phyloP scores from a whole-genome alignment of 768 basidiomycete species.

The Psilocybe subaeruginosa region DNA sequence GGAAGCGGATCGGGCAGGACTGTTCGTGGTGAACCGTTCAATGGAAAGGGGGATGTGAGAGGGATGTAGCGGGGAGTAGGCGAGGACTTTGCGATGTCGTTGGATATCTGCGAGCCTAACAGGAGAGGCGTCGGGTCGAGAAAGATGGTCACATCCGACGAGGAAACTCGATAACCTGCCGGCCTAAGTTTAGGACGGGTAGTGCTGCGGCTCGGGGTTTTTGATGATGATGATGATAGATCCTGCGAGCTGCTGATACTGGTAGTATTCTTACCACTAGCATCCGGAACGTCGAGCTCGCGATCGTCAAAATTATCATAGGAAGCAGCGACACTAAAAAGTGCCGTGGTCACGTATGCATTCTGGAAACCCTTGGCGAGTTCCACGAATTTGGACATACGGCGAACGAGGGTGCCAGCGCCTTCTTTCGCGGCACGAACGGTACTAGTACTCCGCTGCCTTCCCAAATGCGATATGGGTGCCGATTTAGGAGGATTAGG shows the following conservation, averaged over 20 bases:
- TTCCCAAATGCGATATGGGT: slow-evolving; percentile 22
- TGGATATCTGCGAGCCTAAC: slow-evolving; percentile 3
- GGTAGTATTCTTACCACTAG: background rate
- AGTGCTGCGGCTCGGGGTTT: slow-evolving; percentile 9
- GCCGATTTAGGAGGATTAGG: slow-evolving; percentile 14
- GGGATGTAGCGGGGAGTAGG: slow-evolving; percentile 41
- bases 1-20: slow-evolving; percentile 35
- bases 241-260: background rate
- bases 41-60: slow-evolving; percentile 36
- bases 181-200: slow-evolving; percentile 28
- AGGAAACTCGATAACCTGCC: slow-evolving; percentile 45
- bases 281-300: slow-evolving; percentile 3
- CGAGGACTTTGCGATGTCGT: slow-evolving; percentile 18
- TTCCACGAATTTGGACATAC: slow-evolving; percentile 44
- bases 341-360: slow-evolving; percentile 57
- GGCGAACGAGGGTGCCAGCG: slow-evolving; percentile 25
- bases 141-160: slow-evolving; percentile 46
- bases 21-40: slow-evolving; percentile 26
- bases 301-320: slow-evolving; percentile 29
- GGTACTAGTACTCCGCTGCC: slow-evolving; percentile 25
- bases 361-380: slow-evolving; percentile 60
- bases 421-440: slow-evolving; percentile 23
- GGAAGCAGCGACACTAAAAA: slow-evolving; percentile 42
- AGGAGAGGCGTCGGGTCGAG: slow-evolving; percentile 23
- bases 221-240: background rate